These are phyloP conservation scores for Neonectria hederae DNA, from an alignment of 2,329 filamentous ascomycete genomes.

Conservation along the genomic window DNA sequence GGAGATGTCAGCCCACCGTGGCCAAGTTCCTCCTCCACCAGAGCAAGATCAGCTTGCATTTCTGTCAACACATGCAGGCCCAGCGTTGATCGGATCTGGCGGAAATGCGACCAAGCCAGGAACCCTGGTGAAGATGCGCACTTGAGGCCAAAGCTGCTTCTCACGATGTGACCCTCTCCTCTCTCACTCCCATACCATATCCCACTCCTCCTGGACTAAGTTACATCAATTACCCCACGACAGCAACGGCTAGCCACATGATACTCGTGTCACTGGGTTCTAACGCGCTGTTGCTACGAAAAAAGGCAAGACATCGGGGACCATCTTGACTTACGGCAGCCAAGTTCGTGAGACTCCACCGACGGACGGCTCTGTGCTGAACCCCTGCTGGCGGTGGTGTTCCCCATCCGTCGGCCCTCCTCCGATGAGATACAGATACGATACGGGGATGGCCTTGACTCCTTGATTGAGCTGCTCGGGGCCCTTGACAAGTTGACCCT, in stretches of 20 bases:
- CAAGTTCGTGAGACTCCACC: conserved; percentile 1
- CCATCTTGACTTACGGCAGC: neutral
- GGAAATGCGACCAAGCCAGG: neutral
- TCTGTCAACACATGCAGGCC: neutral
- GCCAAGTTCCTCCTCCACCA: neutral
- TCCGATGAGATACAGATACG: conserved; percentile 14
- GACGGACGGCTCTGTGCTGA: conserved; percentile 13
- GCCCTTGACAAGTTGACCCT: neutral
- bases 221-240: conserved; percentile 10
- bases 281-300: conserved; percentile 9
- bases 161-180: neutral
- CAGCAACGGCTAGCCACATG: conserved; percentile 38
- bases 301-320: conserved; percentile 3
- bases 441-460: neutral
- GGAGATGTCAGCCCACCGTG: neutral
- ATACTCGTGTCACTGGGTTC: conserved; percentile 38
- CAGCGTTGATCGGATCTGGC: neutral
- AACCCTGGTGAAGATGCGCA: neutral
- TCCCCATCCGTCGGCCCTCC: neutral
- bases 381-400: conserved; percentile 11
- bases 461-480: neutral
- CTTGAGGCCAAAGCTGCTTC: neutral
- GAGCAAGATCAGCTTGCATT: neutral
- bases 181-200: neutral
- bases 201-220: neutral